Base-by-base conservation (phyloP, 192 early-diverging fungal species). In the Entomortierella beljakovae region DNA sequence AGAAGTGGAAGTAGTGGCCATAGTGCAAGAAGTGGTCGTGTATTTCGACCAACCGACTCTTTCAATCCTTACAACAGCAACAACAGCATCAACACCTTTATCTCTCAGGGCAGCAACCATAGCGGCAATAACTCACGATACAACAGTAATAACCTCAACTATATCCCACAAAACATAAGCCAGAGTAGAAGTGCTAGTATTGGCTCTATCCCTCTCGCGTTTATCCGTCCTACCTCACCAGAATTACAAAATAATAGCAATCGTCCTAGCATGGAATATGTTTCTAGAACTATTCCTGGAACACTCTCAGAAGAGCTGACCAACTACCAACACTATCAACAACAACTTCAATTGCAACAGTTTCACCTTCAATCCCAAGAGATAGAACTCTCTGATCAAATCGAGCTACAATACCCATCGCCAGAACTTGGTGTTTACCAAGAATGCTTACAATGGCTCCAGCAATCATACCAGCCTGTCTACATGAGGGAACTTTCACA, bases 361-460 rank as follows among this genome's bases (percentile, higher is more conserved):
- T 15, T 11, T 34, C 49, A 48, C 23, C 18, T 43, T 43, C 42
- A 18, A 43, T 23, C 6, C 50, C 50, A 52, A 23, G 8, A 8
- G 10, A 15, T 31, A 3, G 49, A 50, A 26, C 38, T n/a, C 16
- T 20, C 46, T 60, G 35, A 25, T 42, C 61, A 32, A 10, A 33
- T 37, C 33, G 52, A 56, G n/a, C 48, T 48, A 4, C 63, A 52
- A 26, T 54, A 64, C 28, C 63, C 50, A 38, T n/a, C 37, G 4
- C 25, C 61, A 1, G 42, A 58, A 13, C 20, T 68, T 1, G 74
- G 61, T 4, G 66, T 61, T 28, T 69, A 77, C 35, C 59, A 49
- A 7, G 66, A 68, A 34, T 77, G 65, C 28, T 46, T 77, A 0
- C 66, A 77, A 26, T 77, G 74, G 74, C 66, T 77, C 10, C 74